Evolutionary conservation across 2,329 filamentous ascomycete genomes (phyloP).

Genomic region (Ophiobolus disseminans): DNA sequence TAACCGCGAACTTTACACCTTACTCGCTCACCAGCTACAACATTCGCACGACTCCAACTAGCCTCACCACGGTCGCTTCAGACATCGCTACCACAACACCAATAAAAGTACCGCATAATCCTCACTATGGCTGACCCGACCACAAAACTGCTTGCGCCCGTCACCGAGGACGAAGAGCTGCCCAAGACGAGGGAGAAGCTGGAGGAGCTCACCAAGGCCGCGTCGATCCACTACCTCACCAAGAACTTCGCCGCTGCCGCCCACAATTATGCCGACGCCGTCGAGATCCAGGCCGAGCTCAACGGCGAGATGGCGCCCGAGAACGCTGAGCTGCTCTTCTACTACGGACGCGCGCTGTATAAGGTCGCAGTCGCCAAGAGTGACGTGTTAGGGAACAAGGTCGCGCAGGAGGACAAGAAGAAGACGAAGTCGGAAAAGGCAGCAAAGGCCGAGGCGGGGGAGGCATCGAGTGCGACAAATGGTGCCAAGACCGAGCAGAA

Average conservation of each 20-base stretch:
- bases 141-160: constrained; percentile 25
- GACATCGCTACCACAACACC: no score
- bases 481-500: constrained; percentile 50
- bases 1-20: background rate
- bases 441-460: constrained; percentile 47
- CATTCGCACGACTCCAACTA: constrained; percentile 1
- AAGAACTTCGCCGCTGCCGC: constrained; percentile 87
- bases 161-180: constrained; percentile 31
- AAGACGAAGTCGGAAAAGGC: constrained; percentile 59
- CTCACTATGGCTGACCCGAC: constrained; percentile 36
- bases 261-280: constrained; percentile 86
- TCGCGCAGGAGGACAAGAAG: constrained; percentile 65
- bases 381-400: constrained; percentile 87
- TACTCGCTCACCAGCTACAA: no score
- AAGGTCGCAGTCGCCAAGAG: constrained; percentile 93
- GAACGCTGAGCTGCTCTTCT: constrained; percentile 92
- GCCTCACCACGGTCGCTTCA: background rate
- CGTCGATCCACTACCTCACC: constrained; percentile 82
- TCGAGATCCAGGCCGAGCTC: constrained; percentile 86
- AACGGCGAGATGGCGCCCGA: constrained; percentile 90
- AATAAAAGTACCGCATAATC: constrained; percentile 19
- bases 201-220: constrained; percentile 79
- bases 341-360: constrained; percentile 92
- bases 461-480: constrained; percentile 38
- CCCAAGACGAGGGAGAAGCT: constrained; percentile 67